These are phyloP conservation scores for Cladochytrium replicatum DNA, from an alignment of 192 early-diverging fungal species.

Conservation along the genomic window DNA sequence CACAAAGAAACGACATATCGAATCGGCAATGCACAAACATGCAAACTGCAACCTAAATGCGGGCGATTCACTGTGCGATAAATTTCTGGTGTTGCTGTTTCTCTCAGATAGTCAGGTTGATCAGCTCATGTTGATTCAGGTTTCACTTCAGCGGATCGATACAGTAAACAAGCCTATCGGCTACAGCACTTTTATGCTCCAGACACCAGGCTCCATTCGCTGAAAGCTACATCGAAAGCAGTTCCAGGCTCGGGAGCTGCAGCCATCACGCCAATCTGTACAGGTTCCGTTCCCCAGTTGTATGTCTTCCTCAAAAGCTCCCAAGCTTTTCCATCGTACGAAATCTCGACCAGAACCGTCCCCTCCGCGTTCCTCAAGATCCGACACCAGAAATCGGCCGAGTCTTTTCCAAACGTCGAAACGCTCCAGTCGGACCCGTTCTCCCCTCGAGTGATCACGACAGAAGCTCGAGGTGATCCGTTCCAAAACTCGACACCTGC, in stretches of 20 bases:
- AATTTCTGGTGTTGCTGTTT: too few relatives aligned
- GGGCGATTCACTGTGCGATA: too few relatives aligned
- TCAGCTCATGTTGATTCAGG: too few relatives aligned
- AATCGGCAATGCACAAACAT: too few relatives aligned
- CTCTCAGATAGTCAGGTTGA: too few relatives aligned
- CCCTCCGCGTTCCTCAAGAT: neutral
- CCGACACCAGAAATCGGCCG: constrained; percentile 8
- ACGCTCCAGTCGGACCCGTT: constrained; percentile 9
- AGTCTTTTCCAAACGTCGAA: neutral
- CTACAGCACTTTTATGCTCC: too few relatives aligned
- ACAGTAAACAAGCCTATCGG: too few relatives aligned
- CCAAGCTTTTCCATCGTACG: constrained; percentile 2
- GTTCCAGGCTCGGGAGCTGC: constrained; percentile 6
- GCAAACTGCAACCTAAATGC: too few relatives aligned
- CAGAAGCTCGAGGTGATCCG: neutral
- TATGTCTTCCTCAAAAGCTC: constrained; percentile 5
- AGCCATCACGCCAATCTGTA: constrained; percentile 1
- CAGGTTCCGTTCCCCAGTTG: constrained; percentile 1
- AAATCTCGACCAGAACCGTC: neutral
- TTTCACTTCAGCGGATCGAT: too few relatives aligned
- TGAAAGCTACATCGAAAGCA: too few relatives aligned
- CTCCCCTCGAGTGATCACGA: constrained; percentile 6
- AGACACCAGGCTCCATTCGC: too few relatives aligned
- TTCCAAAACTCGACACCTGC: constrained; percentile 7
- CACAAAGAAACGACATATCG: too few relatives aligned